Evolutionary conservation across 2,329 filamentous ascomycete genomes (phyloP).

Genomic region (Fusarium annulatum): DNA sequence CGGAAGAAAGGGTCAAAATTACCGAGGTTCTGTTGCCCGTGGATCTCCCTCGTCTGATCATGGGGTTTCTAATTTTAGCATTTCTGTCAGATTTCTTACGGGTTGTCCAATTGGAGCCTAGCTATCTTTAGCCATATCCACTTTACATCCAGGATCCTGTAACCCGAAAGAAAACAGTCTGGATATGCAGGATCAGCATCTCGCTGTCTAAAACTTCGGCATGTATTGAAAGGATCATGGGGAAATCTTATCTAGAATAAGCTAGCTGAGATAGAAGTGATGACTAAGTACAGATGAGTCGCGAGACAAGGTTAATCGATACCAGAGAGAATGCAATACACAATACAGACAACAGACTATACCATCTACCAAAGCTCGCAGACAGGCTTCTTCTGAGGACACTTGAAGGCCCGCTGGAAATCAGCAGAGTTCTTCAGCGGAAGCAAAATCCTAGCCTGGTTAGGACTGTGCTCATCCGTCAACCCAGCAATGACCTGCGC

Average conservation of each 20-base stretch:
- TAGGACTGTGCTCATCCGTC: slow-evolving; percentile 73
- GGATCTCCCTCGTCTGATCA: not conserved
- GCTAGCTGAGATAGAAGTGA: not conserved
- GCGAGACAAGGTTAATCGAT: accelerated
- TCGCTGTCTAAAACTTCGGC: not conserved
- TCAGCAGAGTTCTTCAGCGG: slow-evolving; percentile 75
- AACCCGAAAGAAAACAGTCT: not conserved
- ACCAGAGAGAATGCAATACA: not conserved
- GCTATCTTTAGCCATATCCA: too few species aligned
- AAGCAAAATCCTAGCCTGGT: slow-evolving; percentile 70
- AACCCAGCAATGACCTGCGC: slow-evolving; percentile 68
- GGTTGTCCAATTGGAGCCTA: not conserved
- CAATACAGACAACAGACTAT: too few species aligned
- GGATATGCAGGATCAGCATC: not conserved
- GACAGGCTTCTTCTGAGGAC: slow-evolving; percentile 71
- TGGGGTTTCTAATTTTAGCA: not conserved
- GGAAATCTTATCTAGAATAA: too few species aligned
- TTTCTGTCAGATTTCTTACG: not conserved
- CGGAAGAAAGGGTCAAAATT: not conserved
- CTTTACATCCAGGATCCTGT: not conserved
- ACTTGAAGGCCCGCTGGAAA: slow-evolving; percentile 76
- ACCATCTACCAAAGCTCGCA: slow-evolving; percentile 73
- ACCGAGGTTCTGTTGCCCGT: not conserved
- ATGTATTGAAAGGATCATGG: not conserved
- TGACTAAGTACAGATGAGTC: too few species aligned